phyloP scores from a whole-genome alignment of 2,329 filamentous ascomycete species.

The Pseudocercospora macadamiae region DNA sequence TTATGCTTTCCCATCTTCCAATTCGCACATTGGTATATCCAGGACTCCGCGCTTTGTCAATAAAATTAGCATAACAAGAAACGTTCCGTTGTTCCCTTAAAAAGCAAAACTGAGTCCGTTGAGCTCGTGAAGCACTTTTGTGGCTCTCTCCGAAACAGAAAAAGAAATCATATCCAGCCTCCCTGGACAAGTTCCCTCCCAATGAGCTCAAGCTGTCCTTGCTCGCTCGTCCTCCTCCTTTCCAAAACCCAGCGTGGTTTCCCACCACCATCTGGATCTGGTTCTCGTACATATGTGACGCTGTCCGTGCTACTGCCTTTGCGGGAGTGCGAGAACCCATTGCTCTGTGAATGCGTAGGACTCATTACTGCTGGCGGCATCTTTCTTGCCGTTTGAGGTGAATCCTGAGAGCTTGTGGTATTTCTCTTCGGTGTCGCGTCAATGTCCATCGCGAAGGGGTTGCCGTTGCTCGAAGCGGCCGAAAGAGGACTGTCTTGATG shows the following conservation, averaged over 20 bases:
- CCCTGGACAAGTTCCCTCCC: constrained; percentile 67
- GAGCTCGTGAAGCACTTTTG: background rate
- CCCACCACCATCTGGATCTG: constrained; percentile 62
- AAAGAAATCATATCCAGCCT: constrained; percentile 42
- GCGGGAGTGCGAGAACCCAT: constrained; percentile 30
- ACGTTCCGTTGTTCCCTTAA: background rate
- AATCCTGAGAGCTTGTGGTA: constrained; percentile 1
- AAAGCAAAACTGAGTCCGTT: background rate
- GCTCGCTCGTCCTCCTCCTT: constrained; percentile 66
- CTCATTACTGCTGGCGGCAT: constrained; percentile 16
- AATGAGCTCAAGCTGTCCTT: constrained; percentile 66
- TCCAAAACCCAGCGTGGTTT: constrained; percentile 70
- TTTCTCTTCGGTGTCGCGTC: constrained; percentile 28
- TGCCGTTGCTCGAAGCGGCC: constrained; percentile 20
- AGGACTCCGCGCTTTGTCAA: background rate
- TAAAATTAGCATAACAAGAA: background rate
- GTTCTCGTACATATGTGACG: constrained; percentile 67
- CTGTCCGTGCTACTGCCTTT: constrained; percentile 64
- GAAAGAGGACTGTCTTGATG: constrained; percentile 26
- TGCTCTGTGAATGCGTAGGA: constrained; percentile 10
- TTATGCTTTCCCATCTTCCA: background rate
- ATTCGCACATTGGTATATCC: constrained; percentile 2
- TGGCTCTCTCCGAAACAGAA: background rate
- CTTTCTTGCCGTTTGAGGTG: constrained; percentile 28
- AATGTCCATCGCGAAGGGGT: constrained; percentile 23